A percentile compares a stretch with the other conserved stretches of the same genome.
Evolutionary conservation across 2,329 filamentous ascomycete species (phyloP).

Genomic region (Hortaea sp.): DNA sequence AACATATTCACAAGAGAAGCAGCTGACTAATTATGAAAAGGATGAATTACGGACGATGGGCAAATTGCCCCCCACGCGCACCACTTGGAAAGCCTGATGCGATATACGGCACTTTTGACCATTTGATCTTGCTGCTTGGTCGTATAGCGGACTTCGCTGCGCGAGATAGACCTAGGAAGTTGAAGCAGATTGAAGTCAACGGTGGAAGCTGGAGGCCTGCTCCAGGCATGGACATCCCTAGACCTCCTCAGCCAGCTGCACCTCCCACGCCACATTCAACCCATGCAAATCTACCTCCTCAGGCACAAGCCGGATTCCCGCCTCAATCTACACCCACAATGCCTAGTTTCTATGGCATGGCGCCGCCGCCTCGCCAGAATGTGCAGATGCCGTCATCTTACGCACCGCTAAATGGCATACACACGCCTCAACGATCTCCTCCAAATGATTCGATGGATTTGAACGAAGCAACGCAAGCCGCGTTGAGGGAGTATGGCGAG

Average conservation of each 20-base stretch:
- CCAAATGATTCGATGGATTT: slow-evolving; percentile 46
- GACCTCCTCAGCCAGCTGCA: slow-evolving; percentile 19
- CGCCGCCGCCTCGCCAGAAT: slow-evolving; percentile 29
- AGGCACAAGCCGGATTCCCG: background rate
- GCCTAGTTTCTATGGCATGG: slow-evolving; percentile 45
- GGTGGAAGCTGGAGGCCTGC: slow-evolving; percentile 48
- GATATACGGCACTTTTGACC: slow-evolving; percentile 81
- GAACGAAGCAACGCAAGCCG: slow-evolving; percentile 55
- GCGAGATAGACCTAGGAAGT: slow-evolving; percentile 68
- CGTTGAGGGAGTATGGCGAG: slow-evolving; percentile 66
- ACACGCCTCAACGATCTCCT: slow-evolving; percentile 15
- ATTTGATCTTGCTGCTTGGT: slow-evolving; percentile 71
- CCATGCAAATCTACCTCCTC: slow-evolving; percentile 2
- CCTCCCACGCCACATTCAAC: slow-evolving; percentile 11
- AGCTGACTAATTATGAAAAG: slow-evolving; percentile 34
- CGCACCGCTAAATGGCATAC: slow-evolving; percentile 11
- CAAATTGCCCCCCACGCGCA: slow-evolving; percentile 77
- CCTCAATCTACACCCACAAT: slow-evolving; percentile 19
- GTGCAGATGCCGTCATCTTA: slow-evolving; percentile 36
- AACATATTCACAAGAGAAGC: background rate
- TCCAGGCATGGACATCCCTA: slow-evolving; percentile 36
- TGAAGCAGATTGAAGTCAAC: slow-evolving; percentile 52
- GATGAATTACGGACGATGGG: slow-evolving; percentile 70
- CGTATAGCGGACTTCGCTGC: slow-evolving; percentile 70
- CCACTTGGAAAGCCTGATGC: slow-evolving; percentile 68